Base-by-base conservation (phyloP, 805 yeast species). In the Candida golubevii region DNA sequence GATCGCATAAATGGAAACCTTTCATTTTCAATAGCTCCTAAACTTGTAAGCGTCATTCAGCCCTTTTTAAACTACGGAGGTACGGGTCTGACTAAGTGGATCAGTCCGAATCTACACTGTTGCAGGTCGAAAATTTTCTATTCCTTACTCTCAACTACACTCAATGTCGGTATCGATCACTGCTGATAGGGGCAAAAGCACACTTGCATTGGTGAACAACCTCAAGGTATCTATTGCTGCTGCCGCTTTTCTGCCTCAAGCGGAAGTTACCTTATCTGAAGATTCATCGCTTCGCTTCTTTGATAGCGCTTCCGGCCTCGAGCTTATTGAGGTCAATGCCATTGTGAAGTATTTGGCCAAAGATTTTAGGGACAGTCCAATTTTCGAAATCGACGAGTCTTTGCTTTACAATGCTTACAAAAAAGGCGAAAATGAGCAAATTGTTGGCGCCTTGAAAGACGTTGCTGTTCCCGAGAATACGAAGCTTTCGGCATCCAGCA, bases 281-380 rank as follows among this genome's bases (percentile, higher is more conserved):
- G 66, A 53, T 31, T 47, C 59, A 35, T 50, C 52, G 4, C 51
- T 64, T 38, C 53, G 44, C 23, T 65, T 74, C 48, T 44, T 61
- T 7, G 70, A 71, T 48, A 60, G 70, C 33, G 62, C 63, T 7
- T 36, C 59, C 23, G 62, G 64, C 2, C 74, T 79, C 42, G 77
- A 74, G 53, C 69, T 85, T 49, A 64, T 71, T 45, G 88, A 84
- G 61, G 71, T 87, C 15, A 82, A 84, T 58, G 81, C 93, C 15
- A 80, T 84, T 41, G 82, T 84, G 49, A 80, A 81, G 60, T 85
- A 79, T 56, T 65, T 82, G 49, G 68, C 79, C 33, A 61, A 67
- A 18, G 81, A 79, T 49, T 82, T 79, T 48, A 44, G 62, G 6
- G 54, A 41, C 8, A 56, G 64, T 26, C 50, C 57, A 10, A 58